Evolutionary conservation across 768 basidiomycete species (phyloP).

Genomic region (Russula dissimulans): DNA sequence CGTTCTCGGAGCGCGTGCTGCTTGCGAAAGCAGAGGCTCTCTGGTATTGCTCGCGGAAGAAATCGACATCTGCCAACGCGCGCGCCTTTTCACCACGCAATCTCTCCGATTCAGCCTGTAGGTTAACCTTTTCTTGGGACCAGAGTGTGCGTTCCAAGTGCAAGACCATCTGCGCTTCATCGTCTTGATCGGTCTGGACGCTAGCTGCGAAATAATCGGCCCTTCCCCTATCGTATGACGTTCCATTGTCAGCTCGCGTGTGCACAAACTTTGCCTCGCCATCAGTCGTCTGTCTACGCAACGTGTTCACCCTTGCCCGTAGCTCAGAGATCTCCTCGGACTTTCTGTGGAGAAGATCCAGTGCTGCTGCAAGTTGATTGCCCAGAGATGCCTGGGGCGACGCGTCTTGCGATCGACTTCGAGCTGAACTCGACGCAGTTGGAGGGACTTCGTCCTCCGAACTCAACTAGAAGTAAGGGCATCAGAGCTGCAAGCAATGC

Average conservation of each 20-base stretch:
- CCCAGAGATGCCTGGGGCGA: not conserved
- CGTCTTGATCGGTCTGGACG: slow-evolving; percentile 9
- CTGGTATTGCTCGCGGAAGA: slow-evolving; percentile 17
- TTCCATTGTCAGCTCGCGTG: not conserved
- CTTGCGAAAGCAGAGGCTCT: slow-evolving; percentile 14
- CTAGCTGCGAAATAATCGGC: not conserved
- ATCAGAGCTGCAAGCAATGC: not conserved
- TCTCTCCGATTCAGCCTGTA: not conserved
- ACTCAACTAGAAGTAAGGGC: not conserved
- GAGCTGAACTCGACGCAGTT: slow-evolving; percentile 5
- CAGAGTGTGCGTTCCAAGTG: slow-evolving; percentile 9
- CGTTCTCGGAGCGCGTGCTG: slow-evolving; percentile 16
- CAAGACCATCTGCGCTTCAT: not conserved
- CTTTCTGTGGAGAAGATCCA: slow-evolving; percentile 13
- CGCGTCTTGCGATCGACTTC: slow-evolving; percentile 1
- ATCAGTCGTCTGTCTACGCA: not conserved
- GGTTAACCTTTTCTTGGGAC: slow-evolving; percentile 3
- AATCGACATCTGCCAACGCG: slow-evolving; percentile 12
- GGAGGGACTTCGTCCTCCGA: slow-evolving; percentile 13
- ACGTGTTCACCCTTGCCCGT: not conserved
- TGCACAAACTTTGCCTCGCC: not conserved
- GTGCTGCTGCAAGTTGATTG: slow-evolving; percentile 11
- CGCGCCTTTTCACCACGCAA: slow-evolving; percentile 5
- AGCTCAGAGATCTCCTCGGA: slow-evolving; percentile 17
- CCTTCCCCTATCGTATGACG: not conserved